These are phyloP conservation scores for Gentiana macrophylla DNA, from an alignment of 257 asterid species.

Conservation along the genomic window DNA sequence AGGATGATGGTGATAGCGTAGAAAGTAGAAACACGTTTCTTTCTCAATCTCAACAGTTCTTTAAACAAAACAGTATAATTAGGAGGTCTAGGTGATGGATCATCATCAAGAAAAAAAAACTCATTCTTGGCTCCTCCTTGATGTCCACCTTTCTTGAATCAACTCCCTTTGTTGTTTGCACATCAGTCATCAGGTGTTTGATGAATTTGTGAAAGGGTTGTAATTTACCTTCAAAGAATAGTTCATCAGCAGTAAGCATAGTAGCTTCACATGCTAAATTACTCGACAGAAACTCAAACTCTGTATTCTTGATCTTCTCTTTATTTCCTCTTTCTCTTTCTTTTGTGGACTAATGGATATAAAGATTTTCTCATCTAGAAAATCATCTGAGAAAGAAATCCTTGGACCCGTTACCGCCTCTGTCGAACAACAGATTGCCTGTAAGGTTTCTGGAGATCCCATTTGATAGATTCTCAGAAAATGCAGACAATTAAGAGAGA, in stretches of 20 bases:
- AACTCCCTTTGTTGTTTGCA: conserved; percentile 7
- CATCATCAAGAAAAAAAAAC: conserved; percentile 72
- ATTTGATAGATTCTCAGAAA: conserved; percentile 14
- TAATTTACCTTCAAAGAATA: conserved; percentile 60
- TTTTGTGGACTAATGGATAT: conserved; percentile 57
- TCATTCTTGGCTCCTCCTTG: conserved; percentile 32
- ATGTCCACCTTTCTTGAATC: conserved; percentile 3
- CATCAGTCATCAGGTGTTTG: conserved; percentile 26
- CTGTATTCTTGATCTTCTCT: conserved; percentile 19
- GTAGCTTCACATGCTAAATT: conserved; percentile 12
- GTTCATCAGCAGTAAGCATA: conserved; percentile 72
- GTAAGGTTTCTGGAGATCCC: conserved; percentile 38
- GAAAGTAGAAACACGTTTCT: conserved; percentile 40
- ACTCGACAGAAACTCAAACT: conserved; percentile 67
- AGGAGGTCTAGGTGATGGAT: conserved; percentile 93
- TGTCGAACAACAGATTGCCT: conserved; percentile 10
- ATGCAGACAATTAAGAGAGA: conserved; percentile 5
- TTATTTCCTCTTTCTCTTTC: conserved; percentile 21
- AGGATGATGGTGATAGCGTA: conserved; percentile 40
- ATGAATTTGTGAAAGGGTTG: conserved; percentile 54
- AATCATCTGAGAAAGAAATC: conserved; percentile 77
- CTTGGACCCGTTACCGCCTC: conserved; percentile 42
- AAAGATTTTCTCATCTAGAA: conserved; percentile 61
- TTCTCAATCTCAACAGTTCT: conserved; percentile 60
- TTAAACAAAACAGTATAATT: conserved; percentile 81